Base-by-base conservation (phyloP, 768 basidiomycete species). In the Mycena floridula region DNA sequence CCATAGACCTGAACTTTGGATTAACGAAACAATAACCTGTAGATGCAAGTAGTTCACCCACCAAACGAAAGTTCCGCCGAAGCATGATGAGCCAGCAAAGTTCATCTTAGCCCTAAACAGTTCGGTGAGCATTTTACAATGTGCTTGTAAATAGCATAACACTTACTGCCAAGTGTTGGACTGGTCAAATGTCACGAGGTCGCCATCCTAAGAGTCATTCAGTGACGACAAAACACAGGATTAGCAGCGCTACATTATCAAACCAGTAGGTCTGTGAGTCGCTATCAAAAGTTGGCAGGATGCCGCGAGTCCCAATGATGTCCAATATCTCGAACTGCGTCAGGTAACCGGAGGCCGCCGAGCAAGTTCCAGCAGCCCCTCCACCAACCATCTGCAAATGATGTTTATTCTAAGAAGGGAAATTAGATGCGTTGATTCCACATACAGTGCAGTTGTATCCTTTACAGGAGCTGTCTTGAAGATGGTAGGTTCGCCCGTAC, bases 401-500 rank as follows among this genome's bases (percentile, higher is more conserved):
- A 22, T 50, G 48, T 21, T 50, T 53, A 2, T 22, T 37, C 24
- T 53, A 54, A 2, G 43, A 18, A 8, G 42, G 44, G 16, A n/a
- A 30, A 30, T 9, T 30, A 30, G 28, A 30, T 9, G n/a, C n/a
- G 28, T 30, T n/a, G n/a, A n/a, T n/a, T n/a, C n/a, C n/a, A n/a
- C 28, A 30, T 9, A 30, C 28, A 3, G 32, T 35, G 32, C 32
- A 35, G 32, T 35, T 35, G 18, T 35, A 35, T 35, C 32, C 32
- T 15, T 4, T 18, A 35, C 32, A 35, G 15, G 32, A 35, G 15
- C 15, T 18, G 18, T 35, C 7, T 15, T 13, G 15, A 18, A 56
- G 49, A 3, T 54, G 50, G 35, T 50, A 59, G 5, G 47, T 50
- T 6, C 57, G 47, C 15, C 47, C 57, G 25, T 59, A 59, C 40